phyloP scores from a whole-genome alignment of 192 early-diverging fungal species.

The Umbelopsis ramanniana region DNA sequence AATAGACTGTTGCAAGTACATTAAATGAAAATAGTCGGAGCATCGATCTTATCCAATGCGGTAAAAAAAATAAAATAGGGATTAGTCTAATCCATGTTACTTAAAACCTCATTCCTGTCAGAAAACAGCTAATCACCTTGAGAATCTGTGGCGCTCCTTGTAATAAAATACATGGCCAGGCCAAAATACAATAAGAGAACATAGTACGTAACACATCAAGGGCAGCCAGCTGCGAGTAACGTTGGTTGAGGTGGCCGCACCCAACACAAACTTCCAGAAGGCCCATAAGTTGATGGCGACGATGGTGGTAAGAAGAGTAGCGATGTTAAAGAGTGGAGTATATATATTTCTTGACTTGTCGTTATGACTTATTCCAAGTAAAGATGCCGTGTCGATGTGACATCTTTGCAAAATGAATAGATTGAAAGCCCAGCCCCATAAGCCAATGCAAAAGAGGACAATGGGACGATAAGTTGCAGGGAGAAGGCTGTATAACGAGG shows the following conservation, averaged over 20 bases:
- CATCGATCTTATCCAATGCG: constrained; percentile 46
- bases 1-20: constrained; percentile 57
- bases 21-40: constrained; percentile 53
- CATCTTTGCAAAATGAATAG: constrained; percentile 48
- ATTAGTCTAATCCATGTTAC: not conserved
- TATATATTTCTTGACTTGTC: constrained; percentile 47
- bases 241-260: constrained; percentile 6
- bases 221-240: constrained; percentile 46
- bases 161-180: constrained; percentile 52
- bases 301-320: constrained; percentile 43
- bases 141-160: constrained; percentile 57
- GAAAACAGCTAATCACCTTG: constrained; percentile 43
- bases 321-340: constrained; percentile 51
- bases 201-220: constrained; percentile 46
- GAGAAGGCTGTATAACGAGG: constrained; percentile 29
- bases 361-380: constrained; percentile 40
- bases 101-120: not conserved
- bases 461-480: constrained; percentile 56
- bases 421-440: constrained; percentile 65
- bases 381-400: constrained; percentile 49
- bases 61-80: not conserved
- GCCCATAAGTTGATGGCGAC: constrained; percentile 52
- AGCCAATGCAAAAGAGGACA: constrained; percentile 53
- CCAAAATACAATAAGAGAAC: constrained; percentile 47
- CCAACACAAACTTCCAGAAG: constrained; percentile 47